phyloP scores from a whole-genome alignment of 305 asterid species.

The Andrographis paniculata region DNA sequence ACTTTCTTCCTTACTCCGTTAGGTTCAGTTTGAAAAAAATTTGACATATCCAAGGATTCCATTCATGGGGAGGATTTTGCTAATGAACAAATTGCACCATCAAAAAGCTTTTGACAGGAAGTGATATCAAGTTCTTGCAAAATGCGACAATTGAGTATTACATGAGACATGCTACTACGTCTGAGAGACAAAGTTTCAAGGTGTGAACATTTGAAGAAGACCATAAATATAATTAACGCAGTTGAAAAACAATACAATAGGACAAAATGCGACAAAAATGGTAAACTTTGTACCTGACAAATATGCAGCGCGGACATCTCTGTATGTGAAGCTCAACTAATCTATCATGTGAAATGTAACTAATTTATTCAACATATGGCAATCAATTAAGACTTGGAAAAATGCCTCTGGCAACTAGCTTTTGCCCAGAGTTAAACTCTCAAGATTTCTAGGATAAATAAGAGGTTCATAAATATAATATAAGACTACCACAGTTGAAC shows the following conservation, averaged over 20 bases:
- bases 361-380: conserved; percentile 48
- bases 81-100: conserved; percentile 70
- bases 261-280: background rate
- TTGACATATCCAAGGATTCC: conserved; percentile 74
- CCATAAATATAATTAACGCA: conserved; percentile 11
- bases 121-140: conserved; percentile 70
- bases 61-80: conserved; percentile 62
- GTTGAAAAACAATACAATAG: conserved; percentile 1
- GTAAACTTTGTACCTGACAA: conserved; percentile 45
- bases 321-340: no score
- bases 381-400: conserved; percentile 44
- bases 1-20: no score
- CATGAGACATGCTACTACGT: no score
- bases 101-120: conserved; percentile 78
- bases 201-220: conserved; percentile 53
- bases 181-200: conserved; percentile 61
- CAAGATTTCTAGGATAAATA: conserved; percentile 46
- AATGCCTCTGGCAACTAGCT: conserved; percentile 45
- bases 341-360: conserved; percentile 60
- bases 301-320: no score
- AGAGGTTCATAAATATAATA: conserved; percentile 24
- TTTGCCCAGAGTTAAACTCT: conserved; percentile 61
- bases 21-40: no score
- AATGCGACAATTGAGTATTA: no score
- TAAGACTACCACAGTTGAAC: conserved; percentile 2